These are phyloP conservation scores for Tagetes patula DNA, from an alignment of 129 eudicot genomes.

Conservation along the genomic window DNA sequence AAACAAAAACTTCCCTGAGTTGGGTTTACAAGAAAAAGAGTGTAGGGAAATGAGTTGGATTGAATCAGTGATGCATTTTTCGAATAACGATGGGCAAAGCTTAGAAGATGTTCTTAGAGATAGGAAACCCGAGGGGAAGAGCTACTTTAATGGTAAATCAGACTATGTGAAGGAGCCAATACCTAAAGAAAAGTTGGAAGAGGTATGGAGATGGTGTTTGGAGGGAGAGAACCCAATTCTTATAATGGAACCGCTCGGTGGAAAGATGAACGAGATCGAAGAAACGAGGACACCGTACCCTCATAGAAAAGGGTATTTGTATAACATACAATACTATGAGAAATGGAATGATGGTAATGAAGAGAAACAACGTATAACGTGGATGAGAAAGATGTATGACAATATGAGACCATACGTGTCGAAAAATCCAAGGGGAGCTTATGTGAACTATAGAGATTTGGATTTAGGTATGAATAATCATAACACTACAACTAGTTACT, in stretches of 20 bases:
- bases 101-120: background rate
- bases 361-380: conserved; percentile 8
- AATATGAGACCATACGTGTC: conserved; percentile 21
- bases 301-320: conserved; percentile 2
- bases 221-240: background rate
- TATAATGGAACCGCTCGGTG: conserved; percentile 9
- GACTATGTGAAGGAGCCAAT: conserved; percentile 12
- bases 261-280: conserved; percentile 8
- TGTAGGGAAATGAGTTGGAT: conserved; percentile 10
- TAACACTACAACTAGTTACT: background rate
- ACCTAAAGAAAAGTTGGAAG: background rate
- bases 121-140: background rate
- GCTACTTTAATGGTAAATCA: conserved; percentile 2
- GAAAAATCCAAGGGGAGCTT: conserved; percentile 21
- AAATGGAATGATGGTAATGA: conserved; percentile 16
- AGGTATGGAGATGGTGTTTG: conserved; percentile 7
- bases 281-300: background rate
- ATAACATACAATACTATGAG: conserved; percentile 22
- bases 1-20: background rate
- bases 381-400: conserved; percentile 24
- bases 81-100: background rate
- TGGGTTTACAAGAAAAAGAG: background rate
- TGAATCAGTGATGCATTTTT: background rate
- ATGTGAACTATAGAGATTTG: conserved; percentile 26
- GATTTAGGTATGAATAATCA: conserved; percentile 19